These are phyloP conservation scores for Trichoderma harzianum DNA, from an alignment of 2,329 filamentous ascomycete species.

Conservation along the genomic window DNA sequence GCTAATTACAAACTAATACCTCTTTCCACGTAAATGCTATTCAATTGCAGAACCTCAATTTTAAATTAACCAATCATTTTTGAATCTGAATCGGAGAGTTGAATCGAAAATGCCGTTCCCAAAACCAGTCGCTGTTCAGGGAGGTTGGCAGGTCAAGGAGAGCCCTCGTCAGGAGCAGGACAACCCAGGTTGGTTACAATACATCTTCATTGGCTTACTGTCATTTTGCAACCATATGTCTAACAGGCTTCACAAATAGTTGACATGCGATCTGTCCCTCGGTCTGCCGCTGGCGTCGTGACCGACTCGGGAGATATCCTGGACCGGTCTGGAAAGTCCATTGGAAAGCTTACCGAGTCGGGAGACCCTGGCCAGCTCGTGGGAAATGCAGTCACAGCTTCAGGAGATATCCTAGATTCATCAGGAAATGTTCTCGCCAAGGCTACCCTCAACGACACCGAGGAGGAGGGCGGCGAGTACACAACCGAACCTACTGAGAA, in stretches of 20 bases:
- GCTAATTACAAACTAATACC: not conserved
- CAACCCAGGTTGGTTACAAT: slow-evolving; percentile 30
- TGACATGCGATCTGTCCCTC: slow-evolving; percentile 31
- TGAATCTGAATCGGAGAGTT: not conserved
- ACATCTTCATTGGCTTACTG: not conserved
- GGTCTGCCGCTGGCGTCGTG: slow-evolving; percentile 41
- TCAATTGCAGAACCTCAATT: slow-evolving; percentile 1
- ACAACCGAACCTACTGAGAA: slow-evolving; percentile 35
- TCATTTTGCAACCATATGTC: not conserved
- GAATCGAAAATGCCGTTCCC: slow-evolving; percentile 24
- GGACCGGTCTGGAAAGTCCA: slow-evolving; percentile 41
- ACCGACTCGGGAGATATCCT: slow-evolving; percentile 45
- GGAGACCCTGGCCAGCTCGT: slow-evolving; percentile 39
- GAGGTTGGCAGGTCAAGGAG: slow-evolving; percentile 31
- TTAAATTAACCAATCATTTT: not conserved
- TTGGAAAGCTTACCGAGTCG: slow-evolving; percentile 42
- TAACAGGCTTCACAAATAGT: slow-evolving; percentile 20
- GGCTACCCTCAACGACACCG: slow-evolving; percentile 32
- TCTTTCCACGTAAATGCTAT: not conserved
- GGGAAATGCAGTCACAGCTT: slow-evolving; percentile 39
- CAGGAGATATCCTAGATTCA: slow-evolving; percentile 35
- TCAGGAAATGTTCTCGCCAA: slow-evolving; percentile 43
- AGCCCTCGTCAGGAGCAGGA: slow-evolving; percentile 28
- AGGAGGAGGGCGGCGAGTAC: slow-evolving; percentile 34
- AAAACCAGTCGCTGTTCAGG: slow-evolving; percentile 29